phyloP scores from a whole-genome alignment of 1,284 basidiomycete genomes.

The Uromyces viciae-fabae region DNA sequence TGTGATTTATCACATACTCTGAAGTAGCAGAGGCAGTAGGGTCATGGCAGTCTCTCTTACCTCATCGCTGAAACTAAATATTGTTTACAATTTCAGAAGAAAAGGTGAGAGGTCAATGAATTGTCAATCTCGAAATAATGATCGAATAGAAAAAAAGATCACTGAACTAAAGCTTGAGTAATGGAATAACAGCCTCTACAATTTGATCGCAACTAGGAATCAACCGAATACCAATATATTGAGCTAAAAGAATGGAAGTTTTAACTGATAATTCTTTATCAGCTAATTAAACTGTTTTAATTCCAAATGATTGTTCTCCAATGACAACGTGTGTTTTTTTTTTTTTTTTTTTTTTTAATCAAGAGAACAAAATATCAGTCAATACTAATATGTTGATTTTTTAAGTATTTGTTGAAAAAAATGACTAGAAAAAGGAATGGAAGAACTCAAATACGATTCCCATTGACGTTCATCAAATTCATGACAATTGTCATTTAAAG shows the following conservation, averaged over 20 bases:
- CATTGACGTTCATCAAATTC: constrained; percentile 38
- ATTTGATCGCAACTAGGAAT: constrained; percentile 39
- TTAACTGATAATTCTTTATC: constrained; percentile 29
- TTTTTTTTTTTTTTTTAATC: too few species aligned
- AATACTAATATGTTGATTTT: too few species aligned
- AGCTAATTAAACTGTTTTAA: constrained; percentile 26
- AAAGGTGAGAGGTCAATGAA: not conserved
- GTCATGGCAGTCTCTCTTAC: constrained; percentile 30
- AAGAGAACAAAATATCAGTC: too few species aligned
- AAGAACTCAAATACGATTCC: constrained; percentile 18
- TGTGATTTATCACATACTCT: constrained; percentile 19
- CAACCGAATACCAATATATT: constrained; percentile 2
- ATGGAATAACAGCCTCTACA: constrained; percentile 32
- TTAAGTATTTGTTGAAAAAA: too few species aligned
- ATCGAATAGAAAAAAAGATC: not conserved
- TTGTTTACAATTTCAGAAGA: not conserved
- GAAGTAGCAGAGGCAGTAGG: constrained; percentile 27
- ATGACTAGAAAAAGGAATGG: not conserved
- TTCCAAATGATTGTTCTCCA: constrained; percentile 36
- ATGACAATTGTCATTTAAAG: constrained; percentile 21
- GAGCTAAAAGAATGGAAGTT: constrained; percentile 22
- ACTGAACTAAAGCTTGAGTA: constrained; percentile 41
- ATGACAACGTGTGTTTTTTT: constrained; percentile 31
- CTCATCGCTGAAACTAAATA: constrained; percentile 34
- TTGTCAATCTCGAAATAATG: constrained; percentile 9